Evolutionary conservation across 306 rosid species (phyloP).

Genomic region (Senna tora): DNA sequence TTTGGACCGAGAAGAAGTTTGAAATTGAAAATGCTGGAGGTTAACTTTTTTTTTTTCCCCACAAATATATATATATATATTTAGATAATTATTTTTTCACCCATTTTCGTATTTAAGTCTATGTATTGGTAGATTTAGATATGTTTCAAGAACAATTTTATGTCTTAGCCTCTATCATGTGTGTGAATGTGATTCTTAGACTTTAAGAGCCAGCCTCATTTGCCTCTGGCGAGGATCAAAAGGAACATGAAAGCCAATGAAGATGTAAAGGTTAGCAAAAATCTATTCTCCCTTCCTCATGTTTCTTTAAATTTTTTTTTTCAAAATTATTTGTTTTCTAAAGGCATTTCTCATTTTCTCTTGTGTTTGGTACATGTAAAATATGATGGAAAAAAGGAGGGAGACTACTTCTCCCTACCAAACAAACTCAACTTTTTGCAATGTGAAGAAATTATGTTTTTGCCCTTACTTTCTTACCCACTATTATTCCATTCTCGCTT

Average conservation of each 20-base stretch:
- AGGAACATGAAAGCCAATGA: constrained; percentile 41
- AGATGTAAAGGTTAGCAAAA: constrained; percentile 36
- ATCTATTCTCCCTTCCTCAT: neutral
- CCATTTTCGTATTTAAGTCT: neutral
- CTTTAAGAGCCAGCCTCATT: constrained; percentile 35
- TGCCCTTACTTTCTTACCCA: no score
- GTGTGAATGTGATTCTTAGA: constrained; percentile 24
- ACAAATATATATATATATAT: no score
- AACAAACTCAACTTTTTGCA: no score
- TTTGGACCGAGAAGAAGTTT: constrained; percentile 37
- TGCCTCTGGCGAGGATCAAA: constrained; percentile 44
- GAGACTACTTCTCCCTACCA: no score
- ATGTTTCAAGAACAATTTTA: neutral
- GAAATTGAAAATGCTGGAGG: constrained; percentile 40
- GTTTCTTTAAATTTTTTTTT: no score
- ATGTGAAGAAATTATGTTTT: no score
- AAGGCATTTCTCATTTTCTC: no score
- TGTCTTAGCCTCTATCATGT: no score
- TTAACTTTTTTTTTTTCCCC: constrained; percentile 3
- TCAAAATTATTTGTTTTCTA: no score
- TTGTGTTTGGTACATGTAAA: no score
- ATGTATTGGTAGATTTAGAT: neutral
- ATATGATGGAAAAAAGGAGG: no score
- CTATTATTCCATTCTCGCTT: no score
- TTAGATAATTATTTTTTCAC: neutral